Conservation (phyloP, 2,329 filamentous ascomycete species). For the Fusarium kyushuense region DNA sequence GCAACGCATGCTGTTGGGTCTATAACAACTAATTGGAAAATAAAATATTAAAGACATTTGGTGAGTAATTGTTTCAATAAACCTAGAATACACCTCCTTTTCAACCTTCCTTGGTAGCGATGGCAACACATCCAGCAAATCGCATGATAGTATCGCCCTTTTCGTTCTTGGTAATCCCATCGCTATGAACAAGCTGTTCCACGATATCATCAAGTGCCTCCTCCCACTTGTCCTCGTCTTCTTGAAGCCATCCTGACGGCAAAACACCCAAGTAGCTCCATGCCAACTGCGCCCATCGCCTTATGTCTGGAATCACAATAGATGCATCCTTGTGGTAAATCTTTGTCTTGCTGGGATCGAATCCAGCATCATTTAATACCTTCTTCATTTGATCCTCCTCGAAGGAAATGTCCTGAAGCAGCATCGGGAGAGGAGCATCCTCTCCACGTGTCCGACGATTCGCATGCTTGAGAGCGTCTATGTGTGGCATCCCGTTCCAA, state of each 20-base stretch:
- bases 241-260: neutral
- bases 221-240: neutral
- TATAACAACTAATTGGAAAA: constrained; percentile 6
- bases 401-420: neutral
- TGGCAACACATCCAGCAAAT: neutral
- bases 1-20: constrained; percentile 52
- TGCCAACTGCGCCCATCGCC: neutral
- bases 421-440: neutral
- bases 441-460: neutral
- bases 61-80: neutral
- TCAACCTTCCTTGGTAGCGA: neutral
- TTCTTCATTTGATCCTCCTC: neutral
- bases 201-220: neutral
- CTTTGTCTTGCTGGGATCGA: neutral
- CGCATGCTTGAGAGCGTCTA: neutral
- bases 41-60: neutral
- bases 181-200: neutral
- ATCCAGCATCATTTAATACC: neutral
- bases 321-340: neutral
- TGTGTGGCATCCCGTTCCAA: neutral
- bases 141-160: neutral
- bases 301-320: neutral
- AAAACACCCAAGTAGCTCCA: neutral
- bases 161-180: neutral
- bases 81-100: no score